Conservation (phyloP, 768 basidiomycete species). For the Amanita fuliginea region DNA sequence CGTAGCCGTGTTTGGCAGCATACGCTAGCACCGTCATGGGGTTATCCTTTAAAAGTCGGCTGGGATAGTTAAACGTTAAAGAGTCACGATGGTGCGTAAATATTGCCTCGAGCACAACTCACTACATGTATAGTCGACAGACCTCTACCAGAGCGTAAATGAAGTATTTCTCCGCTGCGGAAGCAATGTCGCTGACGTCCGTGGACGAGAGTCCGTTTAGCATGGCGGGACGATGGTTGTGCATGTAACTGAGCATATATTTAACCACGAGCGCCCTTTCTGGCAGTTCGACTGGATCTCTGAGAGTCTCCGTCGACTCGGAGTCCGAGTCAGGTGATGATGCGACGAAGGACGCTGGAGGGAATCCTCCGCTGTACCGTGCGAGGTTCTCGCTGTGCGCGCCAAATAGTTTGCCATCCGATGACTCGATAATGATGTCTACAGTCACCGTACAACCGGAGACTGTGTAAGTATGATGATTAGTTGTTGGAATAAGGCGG, state of each 20-base stretch:
- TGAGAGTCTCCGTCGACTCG: background rate
- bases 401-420: slow-evolving; percentile 5
- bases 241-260: background rate
- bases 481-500: too few species aligned
- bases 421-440: slow-evolving; percentile 1
- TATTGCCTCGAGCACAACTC: too few species aligned
- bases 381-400: slow-evolving; percentile 6
- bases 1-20: background rate
- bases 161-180: background rate
- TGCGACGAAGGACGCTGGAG: slow-evolving; percentile 1
- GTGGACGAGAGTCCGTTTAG: background rate
- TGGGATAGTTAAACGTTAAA: background rate
- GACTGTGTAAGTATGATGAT: background rate
- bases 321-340: background rate
- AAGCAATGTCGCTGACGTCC: background rate
- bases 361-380: background rate
- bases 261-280: background rate
- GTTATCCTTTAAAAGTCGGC: background rate
- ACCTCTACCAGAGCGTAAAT: background rate
- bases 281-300: background rate
- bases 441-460: background rate
- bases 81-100: too few species aligned
- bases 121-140: slow-evolving; percentile 1
- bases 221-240: background rate
- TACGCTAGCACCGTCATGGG: background rate